Base-by-base conservation (phyloP, 768 basidiomycete genomes). In the Tylopilus felleus region DNA sequence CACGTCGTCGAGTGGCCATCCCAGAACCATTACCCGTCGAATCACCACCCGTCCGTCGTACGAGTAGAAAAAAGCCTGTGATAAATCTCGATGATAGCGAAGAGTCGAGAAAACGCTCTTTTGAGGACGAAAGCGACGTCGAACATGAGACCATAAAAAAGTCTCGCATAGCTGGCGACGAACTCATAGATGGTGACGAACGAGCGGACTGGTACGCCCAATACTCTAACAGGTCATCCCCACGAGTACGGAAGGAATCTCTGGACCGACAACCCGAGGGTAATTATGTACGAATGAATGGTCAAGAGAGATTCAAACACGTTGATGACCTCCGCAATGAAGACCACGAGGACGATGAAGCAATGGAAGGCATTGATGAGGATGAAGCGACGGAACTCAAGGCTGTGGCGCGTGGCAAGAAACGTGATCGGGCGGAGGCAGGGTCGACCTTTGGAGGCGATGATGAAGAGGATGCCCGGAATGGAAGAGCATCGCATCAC, bases 341-440 rank as follows among this genome's bases (percentile, higher is more conserved):
- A 47, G 76, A 77, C 54, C 75, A 76, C 53, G 67, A 68, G 46
- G 65, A 64, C 51, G 66, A 66, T 60, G 65, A 70, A 53, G 66
- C 61, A 28, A 68, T 72, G 57, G 71, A 71, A 46, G 72, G 73
- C 22, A 66, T 77, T 23, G 73, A 75, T 21, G 75, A 71, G 46
- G 79, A 80, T 59, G 73, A 75, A 42, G 59, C 75, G 19, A 63
- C 68, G 22, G 76, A 75, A 47, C 66, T 76, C 46, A 67, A 62
- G 51, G 68, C 71, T 44, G 62, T 70, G 52, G 61, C 67, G 28
- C 60, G 70, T 55, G 87, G 88, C 42, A 87, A 80, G 75, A 92
- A 92, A 72, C 83, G 89, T 57, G 86, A 86, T 68, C 84, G 85
- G 38, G 77, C 80, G 8, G 86, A 88, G 64, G 86, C 86, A 51